Evolutionary conservation across 2,329 filamentous ascomycete species (phyloP).

Genomic region (Incumbomyces delicatus): DNA sequence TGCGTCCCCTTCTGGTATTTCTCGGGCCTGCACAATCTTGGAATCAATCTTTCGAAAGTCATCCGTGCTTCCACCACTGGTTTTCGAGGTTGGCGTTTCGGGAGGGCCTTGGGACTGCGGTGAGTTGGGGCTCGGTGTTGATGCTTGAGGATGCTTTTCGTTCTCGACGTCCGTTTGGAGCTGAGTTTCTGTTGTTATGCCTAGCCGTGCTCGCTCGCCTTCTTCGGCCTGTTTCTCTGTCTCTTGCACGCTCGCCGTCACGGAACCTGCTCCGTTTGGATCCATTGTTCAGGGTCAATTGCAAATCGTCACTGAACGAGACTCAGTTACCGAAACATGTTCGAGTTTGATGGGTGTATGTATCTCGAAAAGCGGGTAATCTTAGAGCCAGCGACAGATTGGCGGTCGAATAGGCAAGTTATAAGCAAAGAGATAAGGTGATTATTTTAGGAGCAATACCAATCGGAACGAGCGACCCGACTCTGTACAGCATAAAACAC

Average conservation of each 20-base stretch:
- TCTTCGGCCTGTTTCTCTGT: slow-evolving; percentile 19
- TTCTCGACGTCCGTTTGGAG: slow-evolving; percentile 3
- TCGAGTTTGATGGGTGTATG: no score
- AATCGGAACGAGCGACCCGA: no score
- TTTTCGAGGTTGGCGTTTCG: slow-evolving; percentile 10
- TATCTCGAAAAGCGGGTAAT: no score
- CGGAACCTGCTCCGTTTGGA: slow-evolving; percentile 15
- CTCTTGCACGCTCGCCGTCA: slow-evolving; percentile 11
- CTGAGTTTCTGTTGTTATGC: slow-evolving; percentile 10
- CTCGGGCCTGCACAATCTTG: slow-evolving; percentile 18
- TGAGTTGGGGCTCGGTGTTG: slow-evolving; percentile 11
- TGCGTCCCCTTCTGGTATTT: slow-evolving; percentile 36
- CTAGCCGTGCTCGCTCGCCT: slow-evolving; percentile 14
- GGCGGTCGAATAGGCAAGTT: no score
- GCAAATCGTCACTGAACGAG: no score
- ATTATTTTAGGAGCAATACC: no score
- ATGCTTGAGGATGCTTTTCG: slow-evolving; percentile 11
- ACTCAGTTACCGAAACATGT: no score
- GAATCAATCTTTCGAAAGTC: slow-evolving; percentile 20
- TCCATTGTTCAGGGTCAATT: slow-evolving; percentile 11
- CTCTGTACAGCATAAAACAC: no score
- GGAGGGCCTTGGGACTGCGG: slow-evolving; percentile 8
- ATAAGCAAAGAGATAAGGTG: no score
- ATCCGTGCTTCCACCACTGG: slow-evolving; percentile 10
- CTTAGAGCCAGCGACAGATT: no score